Base-by-base conservation (phyloP, 2,329 filamentous ascomycete species). In the Hypomyces perniciosus region DNA sequence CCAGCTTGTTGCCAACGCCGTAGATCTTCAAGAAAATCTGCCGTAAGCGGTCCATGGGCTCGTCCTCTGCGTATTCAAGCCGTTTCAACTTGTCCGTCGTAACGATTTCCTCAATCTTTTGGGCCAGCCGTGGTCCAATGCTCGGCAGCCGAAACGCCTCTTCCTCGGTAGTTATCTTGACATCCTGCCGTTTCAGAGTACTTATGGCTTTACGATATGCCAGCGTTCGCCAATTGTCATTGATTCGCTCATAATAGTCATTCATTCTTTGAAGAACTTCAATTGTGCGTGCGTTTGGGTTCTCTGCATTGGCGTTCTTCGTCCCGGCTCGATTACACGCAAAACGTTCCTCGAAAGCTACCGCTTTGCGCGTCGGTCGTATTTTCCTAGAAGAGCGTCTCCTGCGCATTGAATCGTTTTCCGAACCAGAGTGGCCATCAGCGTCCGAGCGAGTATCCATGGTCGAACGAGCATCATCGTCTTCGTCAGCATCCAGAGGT, bases 81-180 rank as follows among this genome's bases (percentile, higher is more conserved):
- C 85, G 79, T 39, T 79, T 79, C 1, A 96, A 77, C 28, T 76
- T 75, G 60, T 89, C 79, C 0, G 89, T 96, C 37, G 76, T 75
- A 2, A 83, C 88, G 40, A 96, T 95, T 63, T 96, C 92, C 60
- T 93, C 88, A 56, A 97, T 93, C 66, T 96, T 96, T 28, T 79
- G 74, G 0, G 90, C 90, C 1, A 96, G 72, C 1, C 88, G 79
- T 8, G 74, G 61, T 6, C 91, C 91, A 34, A 96, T 83, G 52
- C 77, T 79, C 1, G 83, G 81, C 1, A 96, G 74, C 2, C 69
- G 66, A 8, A 77, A 70, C 0, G 91, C 92, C 65, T 95, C 78
- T 44, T 83, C 76, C 52, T 79, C 83, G 0, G 85, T 91, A 4
- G 68, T 72, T 52, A 96, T 79, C 62, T 82, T 85, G 44, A 58